These are phyloP conservation scores for Carnegiea gigantea DNA, from an alignment of 179 eudicot species.

Conservation along the genomic window DNA sequence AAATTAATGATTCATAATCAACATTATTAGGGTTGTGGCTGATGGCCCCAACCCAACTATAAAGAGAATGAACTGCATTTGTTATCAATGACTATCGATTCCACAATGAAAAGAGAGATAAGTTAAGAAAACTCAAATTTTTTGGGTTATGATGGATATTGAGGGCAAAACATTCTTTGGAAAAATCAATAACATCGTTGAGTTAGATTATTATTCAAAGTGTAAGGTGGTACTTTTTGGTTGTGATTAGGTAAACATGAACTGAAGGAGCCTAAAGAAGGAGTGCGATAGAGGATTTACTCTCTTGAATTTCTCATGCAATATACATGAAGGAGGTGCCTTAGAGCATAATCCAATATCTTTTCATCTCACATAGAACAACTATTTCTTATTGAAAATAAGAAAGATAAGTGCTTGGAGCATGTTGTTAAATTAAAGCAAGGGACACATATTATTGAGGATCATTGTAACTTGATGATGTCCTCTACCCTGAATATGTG, in stretches of 20 bases:
- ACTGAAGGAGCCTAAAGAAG: not conserved
- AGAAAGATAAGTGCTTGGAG: not conserved
- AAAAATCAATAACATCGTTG: not conserved
- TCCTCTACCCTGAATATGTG: too few species aligned
- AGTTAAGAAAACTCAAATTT: not conserved
- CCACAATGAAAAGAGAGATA: not conserved
- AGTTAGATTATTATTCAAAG: not conserved
- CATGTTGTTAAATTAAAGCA: constrained; percentile 5
- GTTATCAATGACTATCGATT: constrained; percentile 7
- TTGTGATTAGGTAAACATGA: constrained; percentile 7
- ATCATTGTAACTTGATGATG: too few species aligned
- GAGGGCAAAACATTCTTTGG: not conserved
- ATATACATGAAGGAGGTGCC: not conserved
- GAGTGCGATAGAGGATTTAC: not conserved
- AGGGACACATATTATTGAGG: constrained; percentile 9
- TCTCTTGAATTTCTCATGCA: constrained; percentile 8
- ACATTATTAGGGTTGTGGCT: not conserved
- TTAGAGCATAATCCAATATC: constrained; percentile 6
- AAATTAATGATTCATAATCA: not conserved
- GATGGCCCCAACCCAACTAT: too few species aligned
- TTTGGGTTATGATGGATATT: not conserved
- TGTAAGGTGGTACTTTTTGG: constrained; percentile 10
- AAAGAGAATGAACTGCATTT: constrained; percentile 2
- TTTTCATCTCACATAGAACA: constrained; percentile 11
- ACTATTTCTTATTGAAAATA: constrained; percentile 8